Evolutionary conservation across 768 basidiomycete genomes (phyloP), one percentile per base, ranked within the genome.

Genomic region (Glaciozyma antarctica): DNA sequence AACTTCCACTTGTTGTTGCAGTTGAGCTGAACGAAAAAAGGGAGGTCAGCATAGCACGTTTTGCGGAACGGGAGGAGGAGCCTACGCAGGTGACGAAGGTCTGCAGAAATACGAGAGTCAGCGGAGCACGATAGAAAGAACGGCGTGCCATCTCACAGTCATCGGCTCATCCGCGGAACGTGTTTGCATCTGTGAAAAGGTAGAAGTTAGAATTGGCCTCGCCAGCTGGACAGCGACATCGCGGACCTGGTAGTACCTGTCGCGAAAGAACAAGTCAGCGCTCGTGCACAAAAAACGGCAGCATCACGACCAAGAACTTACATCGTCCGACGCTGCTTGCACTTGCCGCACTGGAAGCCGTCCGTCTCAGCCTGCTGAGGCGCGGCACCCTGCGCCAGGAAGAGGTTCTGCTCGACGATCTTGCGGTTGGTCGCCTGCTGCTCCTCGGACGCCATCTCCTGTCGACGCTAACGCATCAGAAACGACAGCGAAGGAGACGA

Each of bases 151-250:
- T 81, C 86, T 74, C 75, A 88, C 87, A 4, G 94, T 97, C 93
- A 98, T 97, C 28, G 94, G 93, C 78, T 97, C 95, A 79, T 98
- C 95, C 12, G 95, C 94, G 74, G 89, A 91, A 62, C 95, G 83
- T 12, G 95, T 99, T 76, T 99, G 95, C 72, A 90, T 90, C 79
- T 98, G 49, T 5, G 24, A 24, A 12, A 26, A 24, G 9, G n/a
- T n/a, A n/a, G n/a, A n/a, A n/a, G n/a, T n/a, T n/a, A n/a, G n/a
- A n/a, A n/a, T n/a, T n/a, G n/a, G n/a, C n/a, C n/a, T n/a, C n/a
- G n/a, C n/a, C 12, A 13, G 9, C 32, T 32, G 19, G 21, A n/a
- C 7, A n/a, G 43, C 19, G 13, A n/a, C 55, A 49, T 61, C 19
- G 38, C 38, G 17, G 21, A 49, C 47, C 63, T 81, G 52, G 58